A percentile compares a stretch with the other conserved stretches of the same genome.
Conservation (phyloP, 345 rosid species). For the Adansonia digitata region DNA sequence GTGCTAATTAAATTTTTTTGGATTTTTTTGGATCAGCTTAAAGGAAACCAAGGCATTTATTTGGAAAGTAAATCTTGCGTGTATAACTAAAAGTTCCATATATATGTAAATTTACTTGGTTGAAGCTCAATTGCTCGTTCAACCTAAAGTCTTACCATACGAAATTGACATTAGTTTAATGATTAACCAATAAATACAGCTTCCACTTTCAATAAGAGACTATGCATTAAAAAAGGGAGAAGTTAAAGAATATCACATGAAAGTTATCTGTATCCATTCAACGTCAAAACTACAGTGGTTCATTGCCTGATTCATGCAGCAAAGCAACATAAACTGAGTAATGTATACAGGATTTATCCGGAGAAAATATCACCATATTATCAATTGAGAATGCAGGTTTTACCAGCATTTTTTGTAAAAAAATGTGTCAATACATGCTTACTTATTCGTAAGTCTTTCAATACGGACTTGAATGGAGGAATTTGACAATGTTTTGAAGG, state of each 20-base stretch:
- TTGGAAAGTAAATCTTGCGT: neutral
- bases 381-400: neutral
- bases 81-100: neutral
- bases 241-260: neutral
- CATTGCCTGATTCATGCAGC: conserved; percentile 2
- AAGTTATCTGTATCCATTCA: neutral
- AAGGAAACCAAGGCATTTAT: neutral
- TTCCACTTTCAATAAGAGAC: neutral
- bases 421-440: conserved; percentile 17
- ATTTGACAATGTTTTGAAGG: conserved; percentile 66
- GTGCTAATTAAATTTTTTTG: neutral
- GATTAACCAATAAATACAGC: neutral
- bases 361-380: neutral
- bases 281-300: neutral
- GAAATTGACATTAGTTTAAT: neutral
- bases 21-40: neutral
- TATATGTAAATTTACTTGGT: neutral
- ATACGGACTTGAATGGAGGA: conserved; percentile 70
- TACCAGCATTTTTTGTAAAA: neutral
- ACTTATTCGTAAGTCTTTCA: conserved; percentile 73
- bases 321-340: neutral
- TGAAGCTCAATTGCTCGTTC: neutral
- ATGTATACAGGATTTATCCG: neutral
- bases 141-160: neutral
- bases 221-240: neutral